A percentile compares a stretch with the other conserved stretches of the same genome.
Evolutionary conservation across 2,329 filamentous ascomycete genomes (phyloP).

Genomic region (Hypoxylon sp.): DNA sequence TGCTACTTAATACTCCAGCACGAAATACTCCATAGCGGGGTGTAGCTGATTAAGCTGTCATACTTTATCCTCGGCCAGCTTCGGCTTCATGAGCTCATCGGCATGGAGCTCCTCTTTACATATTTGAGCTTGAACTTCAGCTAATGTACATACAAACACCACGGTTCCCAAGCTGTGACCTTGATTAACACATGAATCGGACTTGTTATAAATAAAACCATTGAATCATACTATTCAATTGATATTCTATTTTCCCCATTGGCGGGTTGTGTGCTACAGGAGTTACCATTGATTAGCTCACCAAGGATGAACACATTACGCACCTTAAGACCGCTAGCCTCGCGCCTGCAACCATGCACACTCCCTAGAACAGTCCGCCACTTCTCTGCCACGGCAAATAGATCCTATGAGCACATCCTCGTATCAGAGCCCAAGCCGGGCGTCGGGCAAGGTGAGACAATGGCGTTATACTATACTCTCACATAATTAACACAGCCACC

Average conservation of each 20-base stretch:
- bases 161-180: not conserved
- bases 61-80: slow-evolving; percentile 40
- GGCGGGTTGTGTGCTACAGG: slow-evolving; percentile 12
- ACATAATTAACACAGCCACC: slow-evolving; percentile 37
- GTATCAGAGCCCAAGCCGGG: slow-evolving; percentile 88
- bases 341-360: slow-evolving; percentile 70
- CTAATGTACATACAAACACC: not conserved
- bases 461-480: slow-evolving; percentile 10
- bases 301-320: slow-evolving; percentile 68
- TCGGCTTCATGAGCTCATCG: slow-evolving; percentile 43
- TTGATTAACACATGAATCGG: not conserved
- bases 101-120: not conserved
- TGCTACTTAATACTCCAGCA: slow-evolving; percentile 6
- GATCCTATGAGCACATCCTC: slow-evolving; percentile 83
- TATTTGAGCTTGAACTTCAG: slow-evolving; percentile 15
- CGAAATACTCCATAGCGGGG: slow-evolving; percentile 14
- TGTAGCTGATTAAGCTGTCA: slow-evolving; percentile 32
- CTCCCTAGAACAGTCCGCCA: slow-evolving; percentile 69
- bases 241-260: slow-evolving; percentile 13
- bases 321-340: slow-evolving; percentile 72
- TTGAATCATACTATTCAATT: slow-evolving; percentile 15
- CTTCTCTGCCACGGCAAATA: slow-evolving; percentile 64
- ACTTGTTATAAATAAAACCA: slow-evolving; percentile 8
- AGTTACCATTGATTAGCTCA: slow-evolving; percentile 27
- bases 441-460: slow-evolving; percentile 82